phyloP scores from a whole-genome alignment of 805 yeast species.

The Myxozyma udenii region DNA sequence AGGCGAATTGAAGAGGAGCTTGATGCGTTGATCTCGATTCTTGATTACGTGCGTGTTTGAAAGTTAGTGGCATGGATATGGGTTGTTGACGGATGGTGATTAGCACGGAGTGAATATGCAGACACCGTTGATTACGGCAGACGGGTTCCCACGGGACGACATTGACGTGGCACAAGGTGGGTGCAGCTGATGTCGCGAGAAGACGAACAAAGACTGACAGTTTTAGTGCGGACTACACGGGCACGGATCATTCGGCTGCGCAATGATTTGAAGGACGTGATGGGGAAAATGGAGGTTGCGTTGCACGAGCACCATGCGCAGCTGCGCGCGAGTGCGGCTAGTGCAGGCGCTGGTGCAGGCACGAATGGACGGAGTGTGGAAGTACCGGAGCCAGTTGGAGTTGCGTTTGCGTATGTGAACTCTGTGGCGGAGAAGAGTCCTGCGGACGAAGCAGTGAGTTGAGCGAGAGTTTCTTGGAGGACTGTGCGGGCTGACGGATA shows the following conservation, averaged over 20 bases:
- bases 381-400: constrained; percentile 8
- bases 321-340: constrained; percentile 6
- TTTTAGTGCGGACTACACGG: constrained; percentile 57
- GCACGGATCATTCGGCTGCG: constrained; percentile 61
- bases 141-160: constrained; percentile 85
- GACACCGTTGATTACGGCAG: constrained; percentile 59
- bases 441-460: constrained; percentile 45
- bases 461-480: background rate
- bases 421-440: constrained; percentile 57
- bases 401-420: constrained; percentile 57
- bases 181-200: background rate
- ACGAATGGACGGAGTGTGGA: constrained; percentile 1
- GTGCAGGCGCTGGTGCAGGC: too few relatives aligned
- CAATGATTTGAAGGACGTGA: constrained; percentile 61
- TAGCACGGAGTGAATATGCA: constrained; percentile 57
- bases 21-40: constrained; percentile 13
- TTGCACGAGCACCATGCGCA: constrained; percentile 46
- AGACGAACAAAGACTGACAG: background rate
- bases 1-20: constrained; percentile 19
- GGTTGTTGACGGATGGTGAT: background rate
- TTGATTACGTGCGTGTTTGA: constrained; percentile 15
- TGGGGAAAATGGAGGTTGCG: constrained; percentile 47
- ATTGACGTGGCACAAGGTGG: constrained; percentile 63
- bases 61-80: background rate
- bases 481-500: background rate